These are phyloP conservation scores for Thielaviopsis punctulata DNA, from an alignment of 2,329 filamentous ascomycete genomes.

Conservation along the genomic window DNA sequence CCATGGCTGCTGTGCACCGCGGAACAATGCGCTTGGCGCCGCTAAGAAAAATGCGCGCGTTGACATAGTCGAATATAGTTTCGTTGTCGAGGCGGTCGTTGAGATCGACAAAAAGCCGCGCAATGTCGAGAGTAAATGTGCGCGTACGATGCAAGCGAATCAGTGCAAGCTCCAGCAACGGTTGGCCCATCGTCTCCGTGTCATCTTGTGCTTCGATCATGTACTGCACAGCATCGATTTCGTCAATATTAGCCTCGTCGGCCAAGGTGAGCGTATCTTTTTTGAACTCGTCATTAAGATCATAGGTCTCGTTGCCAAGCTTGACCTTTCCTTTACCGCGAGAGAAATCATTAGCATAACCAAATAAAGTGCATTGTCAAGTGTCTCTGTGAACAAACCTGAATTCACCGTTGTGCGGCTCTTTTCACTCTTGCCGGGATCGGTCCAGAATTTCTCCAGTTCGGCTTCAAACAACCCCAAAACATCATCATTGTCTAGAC, in stretches of 20 bases:
- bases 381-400: slow-evolving; percentile 28
- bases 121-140: slow-evolving; percentile 64
- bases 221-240: slow-evolving; percentile 63
- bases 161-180: slow-evolving; percentile 60
- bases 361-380: background rate
- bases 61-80: slow-evolving; percentile 34
- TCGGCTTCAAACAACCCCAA: slow-evolving; percentile 53
- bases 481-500: slow-evolving; percentile 54
- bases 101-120: slow-evolving; percentile 60
- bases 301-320: slow-evolving; percentile 55
- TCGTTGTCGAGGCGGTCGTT: slow-evolving; percentile 29
- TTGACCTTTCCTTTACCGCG: slow-evolving; percentile 51
- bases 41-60: slow-evolving; percentile 35
- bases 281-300: slow-evolving; percentile 74
- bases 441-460: slow-evolving; percentile 58
- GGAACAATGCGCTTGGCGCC: slow-evolving; percentile 46
- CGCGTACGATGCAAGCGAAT: slow-evolving; percentile 79
- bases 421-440: slow-evolving; percentile 53
- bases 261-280: slow-evolving; percentile 66
- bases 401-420: slow-evolving; percentile 56
- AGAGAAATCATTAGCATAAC: slow-evolving; percentile 9
- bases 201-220: slow-evolving; percentile 59
- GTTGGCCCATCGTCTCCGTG: slow-evolving; percentile 48
- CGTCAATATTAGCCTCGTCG: slow-evolving; percentile 79
- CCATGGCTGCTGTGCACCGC: slow-evolving; percentile 62